These are phyloP conservation scores for Juncus inflexus DNA, from an alignment of 176 grass and related monocot genomes.

Conservation along the genomic window DNA sequence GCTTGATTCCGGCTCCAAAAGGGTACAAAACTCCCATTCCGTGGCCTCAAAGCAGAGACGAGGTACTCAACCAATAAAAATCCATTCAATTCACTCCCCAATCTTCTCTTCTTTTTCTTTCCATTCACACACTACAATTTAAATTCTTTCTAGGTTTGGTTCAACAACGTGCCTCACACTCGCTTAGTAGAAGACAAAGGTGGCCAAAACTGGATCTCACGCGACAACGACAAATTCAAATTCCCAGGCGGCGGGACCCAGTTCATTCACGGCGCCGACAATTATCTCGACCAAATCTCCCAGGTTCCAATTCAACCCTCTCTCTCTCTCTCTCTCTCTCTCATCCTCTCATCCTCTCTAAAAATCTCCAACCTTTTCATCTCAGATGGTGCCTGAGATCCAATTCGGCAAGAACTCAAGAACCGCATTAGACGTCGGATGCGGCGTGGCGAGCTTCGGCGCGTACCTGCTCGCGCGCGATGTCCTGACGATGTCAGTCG, in stretches of 20 bases:
- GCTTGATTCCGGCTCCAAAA: slow-evolving; percentile 35
- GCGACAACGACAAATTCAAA: slow-evolving; percentile 40
- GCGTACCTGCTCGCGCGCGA: slow-evolving; percentile 38
- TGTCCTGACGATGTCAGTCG: slow-evolving; percentile 43
- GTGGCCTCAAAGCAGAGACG: slow-evolving; percentile 51
- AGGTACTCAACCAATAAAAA: slow-evolving; percentile 22
- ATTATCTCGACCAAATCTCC: slow-evolving; percentile 50
- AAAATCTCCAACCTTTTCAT: background rate
- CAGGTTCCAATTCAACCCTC: slow-evolving; percentile 21
- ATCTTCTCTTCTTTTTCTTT: slow-evolving; percentile 12
- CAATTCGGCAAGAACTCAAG: slow-evolving; percentile 42
- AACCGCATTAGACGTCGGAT: slow-evolving; percentile 44
- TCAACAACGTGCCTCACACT: slow-evolving; percentile 48
- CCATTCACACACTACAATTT: slow-evolving; percentile 1
- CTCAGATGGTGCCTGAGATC: slow-evolving; percentile 47
- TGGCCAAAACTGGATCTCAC: slow-evolving; percentile 55
- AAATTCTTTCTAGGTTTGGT: slow-evolving; percentile 37
- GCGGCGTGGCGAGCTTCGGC: slow-evolving; percentile 53
- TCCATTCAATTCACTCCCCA: too few species aligned
- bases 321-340: too few species aligned
- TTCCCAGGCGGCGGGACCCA: slow-evolving; percentile 50
- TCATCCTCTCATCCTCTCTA: background rate
- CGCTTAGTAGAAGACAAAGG: slow-evolving; percentile 48
- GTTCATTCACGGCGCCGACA: slow-evolving; percentile 56
- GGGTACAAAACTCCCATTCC: slow-evolving; percentile 50